Base-by-base conservation (phyloP, 2,329 filamentous ascomycete species). In the Talaromyces sp. region DNA sequence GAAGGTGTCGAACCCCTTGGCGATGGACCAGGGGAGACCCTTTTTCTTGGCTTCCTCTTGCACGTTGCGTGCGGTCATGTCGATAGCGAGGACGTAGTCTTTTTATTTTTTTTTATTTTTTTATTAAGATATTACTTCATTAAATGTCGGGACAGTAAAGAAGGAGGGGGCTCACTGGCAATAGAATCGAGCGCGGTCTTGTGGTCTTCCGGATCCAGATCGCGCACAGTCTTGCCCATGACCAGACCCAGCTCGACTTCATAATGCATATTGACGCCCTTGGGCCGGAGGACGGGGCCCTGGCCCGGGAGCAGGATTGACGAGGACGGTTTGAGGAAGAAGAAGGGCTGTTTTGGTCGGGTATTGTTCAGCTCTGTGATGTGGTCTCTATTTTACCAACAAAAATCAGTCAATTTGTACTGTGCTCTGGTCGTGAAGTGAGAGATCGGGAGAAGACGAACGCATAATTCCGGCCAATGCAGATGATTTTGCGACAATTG, bases 1-100 rank as follows among this genome's bases (percentile, higher is more conserved):
- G 81, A 99, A 99, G 3, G 95, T 98, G 76, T 99, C 95, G 74
- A 98, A 99, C 53, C 95, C 95, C 81, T 99, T 99, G 67, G 91
- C 89, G 66, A 97, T 97, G 70, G 88, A 87, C 95, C 95, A 99
- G 8, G 95, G 95, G 17, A 98, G 86, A 38, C 95, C 92, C 82
- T 95, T 96, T 79, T 89, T 91, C 85, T 98, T 99, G 66, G 93
- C 93, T 80, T 97, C 92, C 69, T 96, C 90, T 78, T 99, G 95
- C 7, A 91, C 86, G 76, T 98, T 98, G 66, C 95, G 89, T 0
- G 90, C 95, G 10, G 95, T 99, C 91, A 99, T 96, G 78, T 99
- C 95, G 70, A 99, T 97, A 68, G 90, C 87, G 53, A 98, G 83
- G 66, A 93, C 85, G 76, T 98, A 99, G 70, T 86, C 90, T 91